Evolutionary conservation across 192 early-diverging fungal genomes (phyloP).

Genomic region (Chytriomyces confervae): DNA sequence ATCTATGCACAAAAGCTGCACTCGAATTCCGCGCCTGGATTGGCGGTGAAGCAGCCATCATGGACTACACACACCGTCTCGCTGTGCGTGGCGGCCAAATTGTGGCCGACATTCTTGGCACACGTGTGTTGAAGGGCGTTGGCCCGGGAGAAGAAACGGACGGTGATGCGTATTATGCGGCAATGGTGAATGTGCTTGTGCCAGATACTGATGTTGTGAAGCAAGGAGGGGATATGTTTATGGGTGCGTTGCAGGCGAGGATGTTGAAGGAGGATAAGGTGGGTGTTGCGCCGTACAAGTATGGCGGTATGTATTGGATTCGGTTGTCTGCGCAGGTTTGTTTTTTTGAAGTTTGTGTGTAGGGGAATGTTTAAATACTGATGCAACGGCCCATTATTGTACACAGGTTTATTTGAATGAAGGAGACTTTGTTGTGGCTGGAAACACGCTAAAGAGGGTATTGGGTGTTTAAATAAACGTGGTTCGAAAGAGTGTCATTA

Average conservation of each 20-base stretch:
- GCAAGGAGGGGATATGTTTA: slow-evolving; percentile 10
- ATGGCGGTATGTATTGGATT: slow-evolving; percentile 55
- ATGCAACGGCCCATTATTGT: too few species aligned
- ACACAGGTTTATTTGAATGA: slow-evolving; percentile 17
- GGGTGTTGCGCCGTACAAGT: slow-evolving; percentile 47
- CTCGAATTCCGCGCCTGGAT: slow-evolving; percentile 58
- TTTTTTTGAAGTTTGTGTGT: slow-evolving; percentile 8
- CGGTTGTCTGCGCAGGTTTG: slow-evolving; percentile 59
- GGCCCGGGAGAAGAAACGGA: slow-evolving; percentile 24
- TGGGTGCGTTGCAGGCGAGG: slow-evolving; percentile 23
- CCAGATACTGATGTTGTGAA: slow-evolving; percentile 44
- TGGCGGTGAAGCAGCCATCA: slow-evolving; percentile 67
- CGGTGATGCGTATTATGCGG: slow-evolving; percentile 48
- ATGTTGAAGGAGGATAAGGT: slow-evolving; percentile 52
- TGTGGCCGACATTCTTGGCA: slow-evolving; percentile 65
- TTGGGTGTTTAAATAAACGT: background rate
- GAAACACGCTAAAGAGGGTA: background rate
- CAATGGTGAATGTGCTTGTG: slow-evolving; percentile 67
- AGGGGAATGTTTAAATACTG: too few species aligned
- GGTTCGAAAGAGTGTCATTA: too few species aligned
- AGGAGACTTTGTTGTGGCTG: slow-evolving; percentile 1
- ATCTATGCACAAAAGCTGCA: slow-evolving; percentile 48
- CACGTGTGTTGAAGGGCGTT: slow-evolving; percentile 47
- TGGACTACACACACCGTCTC: slow-evolving; percentile 56
- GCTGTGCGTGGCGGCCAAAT: slow-evolving; percentile 61